A percentile compares a stretch with the other conserved stretches of the same genome.
These are phyloP conservation scores for Cladorrhinum sp. DNA, from an alignment of 2,329 filamentous ascomycete genomes.

Conservation along the genomic window DNA sequence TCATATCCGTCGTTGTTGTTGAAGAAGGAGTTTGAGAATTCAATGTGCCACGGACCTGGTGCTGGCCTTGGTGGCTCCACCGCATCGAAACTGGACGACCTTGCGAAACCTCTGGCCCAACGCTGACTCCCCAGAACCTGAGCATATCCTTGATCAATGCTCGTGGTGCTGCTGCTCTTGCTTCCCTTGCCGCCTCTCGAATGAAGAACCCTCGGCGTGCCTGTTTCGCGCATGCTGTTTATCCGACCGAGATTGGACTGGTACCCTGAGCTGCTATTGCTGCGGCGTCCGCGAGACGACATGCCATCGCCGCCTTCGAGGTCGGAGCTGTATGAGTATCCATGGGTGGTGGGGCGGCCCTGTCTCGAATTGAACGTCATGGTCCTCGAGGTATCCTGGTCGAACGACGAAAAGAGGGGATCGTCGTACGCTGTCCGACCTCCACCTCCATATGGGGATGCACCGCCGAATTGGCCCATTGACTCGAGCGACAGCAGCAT, in stretches of 20 bases:
- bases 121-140: constrained; percentile 58
- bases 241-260: constrained; percentile 58
- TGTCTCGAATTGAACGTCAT: constrained; percentile 30
- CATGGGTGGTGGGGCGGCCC: constrained; percentile 36
- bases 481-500: constrained; percentile 91
- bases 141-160: constrained; percentile 62
- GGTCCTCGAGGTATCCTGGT: constrained; percentile 25
- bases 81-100: constrained; percentile 75
- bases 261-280: constrained; percentile 77
- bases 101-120: constrained; percentile 52
- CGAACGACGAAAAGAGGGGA: constrained; percentile 34
- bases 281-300: constrained; percentile 63
- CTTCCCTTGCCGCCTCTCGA: constrained; percentile 62
- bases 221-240: constrained; percentile 58
- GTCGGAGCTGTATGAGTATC: constrained; percentile 61
- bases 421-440: constrained; percentile 38
- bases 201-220: constrained; percentile 43
- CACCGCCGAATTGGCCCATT: constrained; percentile 43
- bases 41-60: constrained; percentile 43
- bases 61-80: constrained; percentile 43
- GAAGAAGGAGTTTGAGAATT: constrained; percentile 49
- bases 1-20: constrained; percentile 55
- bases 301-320: constrained; percentile 55
- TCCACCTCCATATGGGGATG: constrained; percentile 28
- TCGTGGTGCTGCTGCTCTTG: constrained; percentile 68